Percentiles rank a stretch among this genome's conserved stretches.
Conservation (phyloP, 257 asterid genomes). For the Solanum corneliomulleri region DNA sequence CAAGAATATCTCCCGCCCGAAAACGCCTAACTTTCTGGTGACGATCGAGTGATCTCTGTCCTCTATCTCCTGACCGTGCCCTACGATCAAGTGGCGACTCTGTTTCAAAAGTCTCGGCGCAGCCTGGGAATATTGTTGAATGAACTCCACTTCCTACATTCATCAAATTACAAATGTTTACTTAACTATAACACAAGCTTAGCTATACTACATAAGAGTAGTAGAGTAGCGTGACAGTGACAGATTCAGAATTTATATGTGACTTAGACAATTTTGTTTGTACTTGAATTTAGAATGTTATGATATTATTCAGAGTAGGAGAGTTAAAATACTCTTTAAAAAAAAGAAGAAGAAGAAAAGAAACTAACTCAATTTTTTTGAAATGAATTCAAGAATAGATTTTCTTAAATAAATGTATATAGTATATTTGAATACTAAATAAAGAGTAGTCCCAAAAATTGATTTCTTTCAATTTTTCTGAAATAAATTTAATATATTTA, state of each 20-base stretch:
- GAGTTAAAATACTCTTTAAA: neutral
- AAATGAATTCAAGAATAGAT: neutral
- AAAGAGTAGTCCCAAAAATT: neutral
- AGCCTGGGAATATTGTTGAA: conserved; percentile 42
- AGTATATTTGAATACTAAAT: neutral
- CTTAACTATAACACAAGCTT: neutral
- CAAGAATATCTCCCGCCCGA: conserved; percentile 40
- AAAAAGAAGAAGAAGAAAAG: neutral
- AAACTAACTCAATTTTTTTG: neutral
- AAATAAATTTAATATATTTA: neutral
- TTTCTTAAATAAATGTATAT: neutral
- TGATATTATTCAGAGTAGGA: neutral
- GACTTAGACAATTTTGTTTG: neutral
- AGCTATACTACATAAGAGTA: neutral
- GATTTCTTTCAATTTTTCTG: neutral
- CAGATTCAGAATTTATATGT: neutral
- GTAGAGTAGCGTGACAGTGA: neutral
- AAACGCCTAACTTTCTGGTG: conserved; percentile 46
- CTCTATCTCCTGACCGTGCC: neutral
- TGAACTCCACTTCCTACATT: conserved; percentile 34
- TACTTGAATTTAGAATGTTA: neutral
- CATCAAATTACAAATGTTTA: neutral
- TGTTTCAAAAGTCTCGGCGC: conserved; percentile 46
- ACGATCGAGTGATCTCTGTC: conserved; percentile 17
- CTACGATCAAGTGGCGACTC: neutral